These are phyloP conservation scores for Wickerhamiella azymoides DNA, from an alignment of 805 yeast species.

Conservation along the genomic window DNA sequence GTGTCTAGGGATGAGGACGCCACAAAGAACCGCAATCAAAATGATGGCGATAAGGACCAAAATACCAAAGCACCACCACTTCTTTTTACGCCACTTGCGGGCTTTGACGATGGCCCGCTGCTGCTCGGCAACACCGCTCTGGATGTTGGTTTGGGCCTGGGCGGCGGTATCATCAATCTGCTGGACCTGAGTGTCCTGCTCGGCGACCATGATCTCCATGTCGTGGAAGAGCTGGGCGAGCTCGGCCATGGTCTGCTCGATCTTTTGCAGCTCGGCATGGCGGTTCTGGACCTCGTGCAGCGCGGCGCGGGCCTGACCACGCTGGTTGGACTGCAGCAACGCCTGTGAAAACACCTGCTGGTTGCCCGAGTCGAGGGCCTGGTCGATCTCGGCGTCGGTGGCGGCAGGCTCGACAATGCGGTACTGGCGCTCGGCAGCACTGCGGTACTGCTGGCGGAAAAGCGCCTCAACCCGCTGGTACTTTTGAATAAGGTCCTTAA, in stretches of 20 bases:
- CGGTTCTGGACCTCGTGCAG: conserved; percentile 91
- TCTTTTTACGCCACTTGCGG: conserved; percentile 79
- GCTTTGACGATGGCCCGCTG: conserved; percentile 81
- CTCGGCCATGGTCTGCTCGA: conserved; percentile 92
- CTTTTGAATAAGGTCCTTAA: conserved; percentile 73
- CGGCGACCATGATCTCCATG: conserved; percentile 91
- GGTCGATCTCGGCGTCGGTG: conserved; percentile 66
- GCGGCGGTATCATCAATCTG: conserved; percentile 69
- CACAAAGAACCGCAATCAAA: conserved; percentile 15
- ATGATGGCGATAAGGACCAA: conserved; percentile 20
- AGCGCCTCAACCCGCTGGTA: conserved; percentile 77
- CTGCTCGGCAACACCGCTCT: conserved; percentile 89
- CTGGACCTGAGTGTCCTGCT: conserved; percentile 80
- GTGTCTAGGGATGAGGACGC: conserved; percentile 7
- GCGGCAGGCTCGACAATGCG: conserved; percentile 44
- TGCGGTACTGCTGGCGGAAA: conserved; percentile 69
- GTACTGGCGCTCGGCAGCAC: conserved; percentile 86
- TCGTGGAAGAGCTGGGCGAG: conserved; percentile 88
- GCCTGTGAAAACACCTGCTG: conserved; percentile 94
- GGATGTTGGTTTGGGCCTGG: conserved; percentile 78
- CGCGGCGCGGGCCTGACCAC: conserved; percentile 78
- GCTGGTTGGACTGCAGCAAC: conserved; percentile 26
- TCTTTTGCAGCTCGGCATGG: conserved; percentile 86
- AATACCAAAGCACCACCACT: conserved; percentile 52
- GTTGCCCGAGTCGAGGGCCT: conserved; percentile 64